Base-by-base conservation (phyloP, 2,329 filamentous ascomycete genomes). In the Colletotrichum cereale region DNA sequence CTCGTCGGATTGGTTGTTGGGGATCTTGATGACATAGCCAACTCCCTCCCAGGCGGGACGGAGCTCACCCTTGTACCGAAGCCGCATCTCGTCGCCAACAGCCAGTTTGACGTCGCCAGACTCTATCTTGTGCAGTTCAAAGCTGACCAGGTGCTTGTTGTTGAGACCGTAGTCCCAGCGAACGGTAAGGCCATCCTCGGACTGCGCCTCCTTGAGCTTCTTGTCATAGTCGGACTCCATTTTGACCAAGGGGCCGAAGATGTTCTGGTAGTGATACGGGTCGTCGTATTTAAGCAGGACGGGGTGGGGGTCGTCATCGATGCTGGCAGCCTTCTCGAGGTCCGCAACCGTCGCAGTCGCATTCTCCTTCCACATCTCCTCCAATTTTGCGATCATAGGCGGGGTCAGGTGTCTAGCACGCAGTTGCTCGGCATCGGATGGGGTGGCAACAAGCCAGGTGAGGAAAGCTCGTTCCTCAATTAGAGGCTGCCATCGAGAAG, bases 141-240 rank as follows among this genome's bases (percentile, higher is more conserved):
- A 99, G 80, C 93, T 97, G 42, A 96, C 96, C 47, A 97, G 87
- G 77, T 98, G 95, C 85, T 98, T 99, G 85, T 97, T 97, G 85
- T 99, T 99, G 57, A 99, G 86, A 75, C 95, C 96, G 76, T 94
- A 91, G 79, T 98, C 94, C 96, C 96, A 99, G 66, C 94, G 92
- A 72, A 99, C 95, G 50, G 95, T 89, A 50, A 99, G 85, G n/a
- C 93, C 93, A 82, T 99, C 96, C 83, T 99, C 96, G 2, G 95
- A 97, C 81, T 99, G 96, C 0, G 96, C 95, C 81, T 99, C 96
- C 84, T 99, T 99, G 77, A 99, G 88, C 83, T 99, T 98, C 82
- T 97, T 96, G 82, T 99, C 96, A 79, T 99, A 99, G 82, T 99
- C 96, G 53, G 96, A 97, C 82, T 99, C 96, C 82, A 99, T 99